Base-by-base conservation (phyloP, 805 yeast genomes). In the Hanseniaspora guilliermondii region DNA sequence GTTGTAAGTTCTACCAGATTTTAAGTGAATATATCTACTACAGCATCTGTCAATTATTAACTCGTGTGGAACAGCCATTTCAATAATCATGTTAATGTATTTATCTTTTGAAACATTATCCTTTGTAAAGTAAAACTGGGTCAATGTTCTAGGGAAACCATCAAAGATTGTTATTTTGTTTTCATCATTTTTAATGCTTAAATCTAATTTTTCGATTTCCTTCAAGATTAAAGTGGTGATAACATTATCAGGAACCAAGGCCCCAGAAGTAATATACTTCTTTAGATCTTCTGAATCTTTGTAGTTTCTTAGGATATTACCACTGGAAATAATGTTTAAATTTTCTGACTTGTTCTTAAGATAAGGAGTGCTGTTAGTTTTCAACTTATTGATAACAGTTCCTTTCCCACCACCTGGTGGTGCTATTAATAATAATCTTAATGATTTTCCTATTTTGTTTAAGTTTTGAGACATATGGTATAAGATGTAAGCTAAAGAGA, bases 391-490 rank as follows among this genome's bases (percentile, higher is more conserved):
- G 0, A 96, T 84, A 60, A 84, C 85, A 0, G 97, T 89, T 1
- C 97, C 97, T 65, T 89, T 89, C 0, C 97, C 97, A 0, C 96
- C 76, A 0, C 97, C 97, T 0, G 97, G 97, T 0, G 97, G 95
- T 3, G 97, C 97, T 25, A 91, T 70, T 8, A 89, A 71, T 27
- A 89, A 73, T 38, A 87, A 67, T 61, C 96, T 71, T 17, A 84
- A 64, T 1, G 89, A 82, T 3, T 54, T 60, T 4, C 47, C 47
- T 32, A 44, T 12, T n/a, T 42, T 25, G 33, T 27, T 42, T 12
- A 44, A 16, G 6, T 14, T 39, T 14, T n/a, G 4, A 39, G 42
- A 39, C 42, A 39, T 39, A 14, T 1, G 9, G 33, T 30, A 11
- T 30, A n/a, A n/a, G n/a, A n/a, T n/a, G n/a, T n/a, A n/a, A n/a